Evolutionary conservation across 1,284 basidiomycete genomes (phyloP), one percentile per base, ranked within the genome.

Genomic region (Phellopilus nigrolimitatus): DNA sequence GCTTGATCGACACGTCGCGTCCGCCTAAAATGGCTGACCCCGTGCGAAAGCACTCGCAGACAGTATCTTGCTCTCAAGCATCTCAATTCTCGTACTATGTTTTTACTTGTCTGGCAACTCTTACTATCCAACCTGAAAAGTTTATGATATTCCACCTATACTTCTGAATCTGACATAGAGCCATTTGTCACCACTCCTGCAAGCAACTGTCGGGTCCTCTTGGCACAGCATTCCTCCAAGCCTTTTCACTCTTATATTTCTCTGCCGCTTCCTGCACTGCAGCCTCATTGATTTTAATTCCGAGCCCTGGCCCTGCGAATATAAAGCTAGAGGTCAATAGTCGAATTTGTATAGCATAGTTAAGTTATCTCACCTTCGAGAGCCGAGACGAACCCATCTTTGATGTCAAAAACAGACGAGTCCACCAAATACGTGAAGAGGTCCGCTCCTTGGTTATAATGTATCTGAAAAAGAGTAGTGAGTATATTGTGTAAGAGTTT

Each of bases 401-500:
- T 71, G 21, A 89, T 77, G 2, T 72, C 65, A 59, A 88, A 88
- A 2, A 88, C 76, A 3, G 68, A 66, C 2, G 77, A 68, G 55
- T 81, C 72, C n/a, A 61, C 60, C 28, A 88, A 70, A 65, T 80
- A 83, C 1, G 84, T 88, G 62, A 82, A 78, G 12, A 89, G 72
- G 61, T 90, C 86, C 39, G 78, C 81, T 22, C 78, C 78, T 57
- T 76, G 67, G 64, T 88, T 88, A 69, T 88, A 88, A 66, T 89
- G 84, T 60, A 88, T 87, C 80, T 82, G 50, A 9, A 25, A 19
- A 33, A 37, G 13, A 13, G 4, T 13, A 22, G n/a, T 27, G 22
- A 19, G 15, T 28, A 21, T 10, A 30, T 39, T 15, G 10, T 17
- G n/a, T 39, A 25, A 33, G 10, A 42, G 9, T 8, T 49, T 33